Base-by-base conservation (phyloP, 768 basidiomycete species). In the Clitopilus passeckerianus region DNA sequence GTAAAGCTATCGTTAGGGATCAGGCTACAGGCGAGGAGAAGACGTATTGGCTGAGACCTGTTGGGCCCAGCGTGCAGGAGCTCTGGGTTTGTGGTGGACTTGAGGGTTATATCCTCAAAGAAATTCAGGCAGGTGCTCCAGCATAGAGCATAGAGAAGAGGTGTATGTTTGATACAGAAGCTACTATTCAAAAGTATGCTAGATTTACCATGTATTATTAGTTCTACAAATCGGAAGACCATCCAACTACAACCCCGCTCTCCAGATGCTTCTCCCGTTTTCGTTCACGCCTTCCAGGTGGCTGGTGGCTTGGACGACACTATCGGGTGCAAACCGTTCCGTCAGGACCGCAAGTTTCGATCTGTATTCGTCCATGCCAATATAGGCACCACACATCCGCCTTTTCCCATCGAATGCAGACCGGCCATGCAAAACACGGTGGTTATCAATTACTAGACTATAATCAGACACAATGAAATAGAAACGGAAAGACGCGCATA, bases 51-150 rank as follows among this genome's bases (percentile, higher is more conserved):
- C 82, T 94, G 15, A 84, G 89, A 35, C 84, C 88, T 9, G 89
- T 99, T 6, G 97, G 97, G 9, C 77, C 86, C 50, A 97, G 95
- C 70, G 96, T 99, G 53, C 97, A 99, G 76, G 96, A 99, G 74
- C 77, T 99, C 44, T 98, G 97, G 97, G 80, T 95, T 14, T 95
- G 93, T 64, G 95, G 93, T 7, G 95, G 95, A 6, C 72, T 98
- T 59, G 96, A 98, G 67, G 94, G 94, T 1, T 97, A 86, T 70
- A 91, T 98, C 54, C 72, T 93, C 66, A 91, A 91, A 71, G 80
- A 83, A 64, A 88, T 92, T 55, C 76, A 77, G 61, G 68, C 70
- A 6, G 72, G 75, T 14, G 14, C 12, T 5, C 5, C 37, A 9
- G n/a, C 37, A n/a, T 14, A 14, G n/a, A 15, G 18, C 8, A n/a